Conservation (phyloP, 148 eudicot genomes). For the Rhododendron kiyosumense region DNA sequence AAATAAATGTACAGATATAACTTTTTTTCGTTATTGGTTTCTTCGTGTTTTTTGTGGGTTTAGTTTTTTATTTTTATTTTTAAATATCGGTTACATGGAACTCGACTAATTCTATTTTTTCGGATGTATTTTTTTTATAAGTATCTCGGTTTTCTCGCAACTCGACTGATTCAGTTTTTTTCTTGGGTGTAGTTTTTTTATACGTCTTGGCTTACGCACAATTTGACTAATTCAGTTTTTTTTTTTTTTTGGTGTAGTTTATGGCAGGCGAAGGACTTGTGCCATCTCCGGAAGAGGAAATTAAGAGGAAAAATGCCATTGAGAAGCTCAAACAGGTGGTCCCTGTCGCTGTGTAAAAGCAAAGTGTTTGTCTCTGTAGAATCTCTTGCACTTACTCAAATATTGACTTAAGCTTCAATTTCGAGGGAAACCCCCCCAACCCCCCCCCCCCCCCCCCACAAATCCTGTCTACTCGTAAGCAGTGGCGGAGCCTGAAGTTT, state of each 20-base stretch:
- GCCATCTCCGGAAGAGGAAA: conserved; percentile 45
- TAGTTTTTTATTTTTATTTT: neutral
- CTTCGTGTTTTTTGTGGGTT: conserved; percentile 1
- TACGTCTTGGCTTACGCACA: too few species aligned
- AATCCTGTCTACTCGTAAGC: neutral
- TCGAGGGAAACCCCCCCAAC: neutral
- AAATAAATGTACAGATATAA: neutral
- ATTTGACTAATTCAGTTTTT: neutral
- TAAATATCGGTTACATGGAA: neutral
- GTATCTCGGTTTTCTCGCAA: neutral
- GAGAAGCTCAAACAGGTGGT: conserved; percentile 46
- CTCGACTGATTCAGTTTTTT: neutral
- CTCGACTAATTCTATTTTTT: neutral
- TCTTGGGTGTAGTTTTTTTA: neutral
- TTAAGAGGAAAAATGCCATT: conserved; percentile 35
- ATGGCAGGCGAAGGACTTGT: conserved; percentile 44
- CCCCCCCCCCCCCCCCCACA: too few species aligned
- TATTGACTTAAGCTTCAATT: neutral
- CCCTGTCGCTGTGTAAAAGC: neutral
- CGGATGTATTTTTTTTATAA: neutral
- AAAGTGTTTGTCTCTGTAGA: neutral
- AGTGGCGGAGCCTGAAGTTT: too few species aligned
- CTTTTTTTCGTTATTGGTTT: neutral
- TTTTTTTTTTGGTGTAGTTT: conserved; percentile 12
- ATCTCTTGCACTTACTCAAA: neutral